Evolutionary conservation across 2,329 filamentous ascomycete genomes (phyloP).

Genomic region (Aspergillus eucalypticola): DNA sequence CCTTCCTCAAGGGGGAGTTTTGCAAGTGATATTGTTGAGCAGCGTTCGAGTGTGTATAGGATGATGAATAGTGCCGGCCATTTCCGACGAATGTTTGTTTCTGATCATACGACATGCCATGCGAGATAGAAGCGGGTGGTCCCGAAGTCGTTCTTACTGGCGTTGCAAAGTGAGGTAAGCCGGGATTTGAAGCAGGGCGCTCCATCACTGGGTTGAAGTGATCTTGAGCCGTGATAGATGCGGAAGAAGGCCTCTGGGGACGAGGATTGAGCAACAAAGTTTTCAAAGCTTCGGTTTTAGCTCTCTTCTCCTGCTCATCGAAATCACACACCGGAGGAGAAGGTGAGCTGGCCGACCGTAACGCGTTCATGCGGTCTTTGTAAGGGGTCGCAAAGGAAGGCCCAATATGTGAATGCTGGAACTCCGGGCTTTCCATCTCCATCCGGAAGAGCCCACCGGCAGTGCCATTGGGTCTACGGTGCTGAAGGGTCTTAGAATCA

Average conservation of each 20-base stretch:
- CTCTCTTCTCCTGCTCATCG: conserved; percentile 43
- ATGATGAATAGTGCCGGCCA: conserved; percentile 24
- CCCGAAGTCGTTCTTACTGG: conserved; percentile 37
- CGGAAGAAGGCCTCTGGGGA: conserved; percentile 38
- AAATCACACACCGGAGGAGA: conserved; percentile 30
- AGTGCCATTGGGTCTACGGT: conserved; percentile 48
- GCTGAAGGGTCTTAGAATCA: conserved; percentile 41
- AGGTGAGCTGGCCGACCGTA: conserved; percentile 40
- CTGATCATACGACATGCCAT: conserved; percentile 18
- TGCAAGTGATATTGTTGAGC: conserved; percentile 27
- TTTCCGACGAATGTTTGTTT: conserved; percentile 20
- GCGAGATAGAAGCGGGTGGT: conserved; percentile 30
- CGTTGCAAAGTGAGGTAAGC: conserved; percentile 33
- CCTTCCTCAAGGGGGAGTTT: conserved; percentile 36
- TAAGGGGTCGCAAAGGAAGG: conserved; percentile 67
- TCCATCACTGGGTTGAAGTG: conserved; percentile 21
- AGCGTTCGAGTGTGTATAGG: conserved; percentile 25
- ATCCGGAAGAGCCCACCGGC: conserved; percentile 63
- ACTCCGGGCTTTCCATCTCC: conserved; percentile 65
- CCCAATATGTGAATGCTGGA: conserved; percentile 56
- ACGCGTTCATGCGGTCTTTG: conserved; percentile 48
- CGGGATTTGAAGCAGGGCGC: conserved; percentile 20
- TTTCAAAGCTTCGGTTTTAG: conserved; percentile 49
- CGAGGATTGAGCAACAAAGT: conserved; percentile 47
- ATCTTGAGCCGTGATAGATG: conserved; percentile 28